Percentiles rank a stretch among this genome's conserved stretches.
These are phyloP conservation scores for Parastagonospora nodorum DNA, from an alignment of 2,329 filamentous ascomycete species.

Conservation along the genomic window DNA sequence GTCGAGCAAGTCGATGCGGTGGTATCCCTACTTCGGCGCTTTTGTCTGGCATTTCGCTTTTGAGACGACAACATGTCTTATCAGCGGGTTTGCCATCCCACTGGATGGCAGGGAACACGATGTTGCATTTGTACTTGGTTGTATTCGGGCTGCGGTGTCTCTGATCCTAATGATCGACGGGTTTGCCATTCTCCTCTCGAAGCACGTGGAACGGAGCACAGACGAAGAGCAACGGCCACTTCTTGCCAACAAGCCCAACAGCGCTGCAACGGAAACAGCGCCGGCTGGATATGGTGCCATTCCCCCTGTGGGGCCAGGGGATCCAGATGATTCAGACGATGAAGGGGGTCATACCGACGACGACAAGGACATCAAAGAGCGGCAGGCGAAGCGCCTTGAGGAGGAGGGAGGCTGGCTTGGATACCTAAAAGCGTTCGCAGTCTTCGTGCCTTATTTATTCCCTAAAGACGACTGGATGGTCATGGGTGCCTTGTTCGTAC, in stretches of 20 bases:
- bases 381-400: constrained; percentile 66
- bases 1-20: constrained; percentile 28
- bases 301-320: background rate
- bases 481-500: constrained; percentile 69
- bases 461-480: constrained; percentile 69
- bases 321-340: background rate
- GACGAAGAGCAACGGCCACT: constrained; percentile 66
- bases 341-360: constrained; percentile 47
- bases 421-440: constrained; percentile 73
- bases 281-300: constrained; percentile 43
- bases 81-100: constrained; percentile 26
- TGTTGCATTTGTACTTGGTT: constrained; percentile 28
- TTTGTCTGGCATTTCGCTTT: constrained; percentile 40
- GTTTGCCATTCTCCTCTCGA: constrained; percentile 34
- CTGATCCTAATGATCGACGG: constrained; percentile 33
- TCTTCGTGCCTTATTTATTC: constrained; percentile 81
- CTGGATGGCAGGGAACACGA: constrained; percentile 18
- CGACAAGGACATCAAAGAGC: constrained; percentile 58
- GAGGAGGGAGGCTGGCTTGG: constrained; percentile 77
- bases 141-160: constrained; percentile 26
- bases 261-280: constrained; percentile 45
- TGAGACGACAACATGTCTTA: constrained; percentile 35
- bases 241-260: constrained; percentile 53
- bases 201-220: constrained; percentile 37
- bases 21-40: constrained; percentile 43